These are phyloP conservation scores for Ganoderma boninense DNA, from an alignment of 1,284 basidiomycete genomes.

Conservation along the genomic window DNA sequence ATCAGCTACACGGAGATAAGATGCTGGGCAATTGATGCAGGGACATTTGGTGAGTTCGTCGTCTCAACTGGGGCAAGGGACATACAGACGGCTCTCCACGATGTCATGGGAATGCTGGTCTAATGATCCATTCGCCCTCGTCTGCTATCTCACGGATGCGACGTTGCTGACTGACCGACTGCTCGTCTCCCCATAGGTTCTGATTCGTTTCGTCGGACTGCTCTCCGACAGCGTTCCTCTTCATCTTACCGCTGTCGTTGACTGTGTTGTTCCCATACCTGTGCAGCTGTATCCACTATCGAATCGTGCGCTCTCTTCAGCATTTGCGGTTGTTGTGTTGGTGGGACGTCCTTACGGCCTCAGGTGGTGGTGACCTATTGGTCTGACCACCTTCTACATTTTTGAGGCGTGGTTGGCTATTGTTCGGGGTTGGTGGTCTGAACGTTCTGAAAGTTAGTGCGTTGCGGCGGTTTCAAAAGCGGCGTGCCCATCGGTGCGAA, in stretches of 20 bases:
- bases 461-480: background rate
- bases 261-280: slow-evolving; percentile 25
- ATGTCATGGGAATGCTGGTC: background rate
- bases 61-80: no score
- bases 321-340: background rate
- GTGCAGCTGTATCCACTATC: slow-evolving; percentile 20
- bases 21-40: background rate
- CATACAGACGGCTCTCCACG: background rate
- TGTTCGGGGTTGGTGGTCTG: background rate
- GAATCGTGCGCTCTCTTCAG: slow-evolving; percentile 16
- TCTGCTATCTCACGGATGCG: background rate
- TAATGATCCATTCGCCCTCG: no score
- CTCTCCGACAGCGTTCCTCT: slow-evolving; percentile 4
- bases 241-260: slow-evolving; percentile 12
- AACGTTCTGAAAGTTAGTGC: background rate
- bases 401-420: background rate
- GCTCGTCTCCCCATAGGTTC: background rate
- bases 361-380: slow-evolving; percentile 7
- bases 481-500: background rate
- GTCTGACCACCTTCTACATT: background rate
- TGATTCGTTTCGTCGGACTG: slow-evolving; percentile 14
- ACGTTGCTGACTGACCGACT: slow-evolving; percentile 13
- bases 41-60: slow-evolving; percentile 15
- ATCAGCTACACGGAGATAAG: background rate
- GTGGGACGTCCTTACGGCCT: background rate